Evolutionary conservation across 78 protist species (phyloP).

Genomic region (Acrasis kona): DNA sequence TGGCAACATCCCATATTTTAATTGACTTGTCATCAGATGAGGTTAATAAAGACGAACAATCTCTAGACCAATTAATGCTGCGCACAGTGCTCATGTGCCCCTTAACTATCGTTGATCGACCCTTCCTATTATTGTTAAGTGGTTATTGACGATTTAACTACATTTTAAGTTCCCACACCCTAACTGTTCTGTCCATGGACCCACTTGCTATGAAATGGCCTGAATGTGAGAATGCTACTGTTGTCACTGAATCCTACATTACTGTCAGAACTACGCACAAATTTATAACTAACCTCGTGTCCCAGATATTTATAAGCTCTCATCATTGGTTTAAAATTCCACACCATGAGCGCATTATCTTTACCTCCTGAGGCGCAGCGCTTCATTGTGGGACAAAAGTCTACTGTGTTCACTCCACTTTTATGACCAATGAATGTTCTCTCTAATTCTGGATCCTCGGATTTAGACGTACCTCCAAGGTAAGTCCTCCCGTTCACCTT

Average conservation of each 20-base stretch:
- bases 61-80: slow-evolving; percentile 41
- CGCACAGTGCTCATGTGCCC: slow-evolving; percentile 51
- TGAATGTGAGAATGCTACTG: slow-evolving; percentile 35
- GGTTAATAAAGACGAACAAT: slow-evolving; percentile 32
- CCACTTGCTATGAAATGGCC: slow-evolving; percentile 62
- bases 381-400: slow-evolving; percentile 59
- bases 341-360: slow-evolving; percentile 80
- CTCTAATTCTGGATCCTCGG: slow-evolving; percentile 70
- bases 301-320: slow-evolving; percentile 75
- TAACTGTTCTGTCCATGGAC: slow-evolving; percentile 45
- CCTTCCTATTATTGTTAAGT: too few relatives aligned
- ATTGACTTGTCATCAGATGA: slow-evolving; percentile 71
- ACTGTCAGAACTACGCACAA: too few relatives aligned
- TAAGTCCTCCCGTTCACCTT: too few relatives aligned
- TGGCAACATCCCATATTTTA: slow-evolving; percentile 51
- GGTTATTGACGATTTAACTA: slow-evolving; percentile 20
- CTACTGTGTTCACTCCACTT: slow-evolving; percentile 31
- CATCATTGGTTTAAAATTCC: slow-evolving; percentile 70
- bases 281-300: too few relatives aligned
- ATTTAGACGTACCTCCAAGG: too few relatives aligned
- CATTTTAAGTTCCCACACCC: slow-evolving; percentile 67
- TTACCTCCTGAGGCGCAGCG: slow-evolving; percentile 51
- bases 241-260: slow-evolving; percentile 30
- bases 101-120: slow-evolving; percentile 24
- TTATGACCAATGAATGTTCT: slow-evolving; percentile 79